Evolutionary conservation across 495 filamentous ascomycete genomes (phyloP).

Genomic region (Tuber magnatum): DNA sequence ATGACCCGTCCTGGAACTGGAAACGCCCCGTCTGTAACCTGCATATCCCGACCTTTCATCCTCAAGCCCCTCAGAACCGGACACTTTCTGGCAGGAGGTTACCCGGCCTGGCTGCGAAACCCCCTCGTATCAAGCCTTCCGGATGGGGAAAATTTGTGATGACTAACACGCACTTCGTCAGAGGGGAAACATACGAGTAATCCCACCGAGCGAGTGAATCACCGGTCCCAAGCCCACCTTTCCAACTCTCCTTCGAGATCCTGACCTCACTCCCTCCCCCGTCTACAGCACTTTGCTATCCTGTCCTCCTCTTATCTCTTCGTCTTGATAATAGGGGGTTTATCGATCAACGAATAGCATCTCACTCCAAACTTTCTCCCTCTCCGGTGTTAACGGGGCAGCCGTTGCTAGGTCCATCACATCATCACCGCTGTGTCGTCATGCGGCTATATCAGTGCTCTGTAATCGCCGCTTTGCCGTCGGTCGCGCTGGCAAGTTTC

Average conservation of each 20-base stretch:
- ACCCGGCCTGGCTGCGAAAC: background rate
- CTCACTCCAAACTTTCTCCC: background rate
- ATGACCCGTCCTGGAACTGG: background rate
- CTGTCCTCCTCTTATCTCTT: background rate
- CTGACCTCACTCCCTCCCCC: background rate
- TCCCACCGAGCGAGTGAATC: background rate
- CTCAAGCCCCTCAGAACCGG: background rate
- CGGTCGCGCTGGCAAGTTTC: slow-evolving; percentile 25
- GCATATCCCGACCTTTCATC: background rate
- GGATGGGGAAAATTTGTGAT: background rate
- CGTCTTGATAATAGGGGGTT: background rate
- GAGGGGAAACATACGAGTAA: background rate
- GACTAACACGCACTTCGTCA: background rate
- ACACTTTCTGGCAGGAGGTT: background rate
- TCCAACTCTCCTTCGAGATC: background rate
- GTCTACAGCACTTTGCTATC: background rate
- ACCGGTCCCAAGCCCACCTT: background rate
- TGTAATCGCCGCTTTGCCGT: slow-evolving; percentile 13
- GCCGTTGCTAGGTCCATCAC: background rate
- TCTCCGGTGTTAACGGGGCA: slow-evolving; percentile 3
- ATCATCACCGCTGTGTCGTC: background rate
- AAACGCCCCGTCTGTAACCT: background rate
- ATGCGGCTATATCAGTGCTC: slow-evolving; percentile 1
- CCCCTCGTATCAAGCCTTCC: background rate
- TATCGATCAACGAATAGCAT: background rate